Evolutionary conservation across 2,329 filamentous ascomycete genomes (phyloP).

Genomic region (Rutstroemia sp.): DNA sequence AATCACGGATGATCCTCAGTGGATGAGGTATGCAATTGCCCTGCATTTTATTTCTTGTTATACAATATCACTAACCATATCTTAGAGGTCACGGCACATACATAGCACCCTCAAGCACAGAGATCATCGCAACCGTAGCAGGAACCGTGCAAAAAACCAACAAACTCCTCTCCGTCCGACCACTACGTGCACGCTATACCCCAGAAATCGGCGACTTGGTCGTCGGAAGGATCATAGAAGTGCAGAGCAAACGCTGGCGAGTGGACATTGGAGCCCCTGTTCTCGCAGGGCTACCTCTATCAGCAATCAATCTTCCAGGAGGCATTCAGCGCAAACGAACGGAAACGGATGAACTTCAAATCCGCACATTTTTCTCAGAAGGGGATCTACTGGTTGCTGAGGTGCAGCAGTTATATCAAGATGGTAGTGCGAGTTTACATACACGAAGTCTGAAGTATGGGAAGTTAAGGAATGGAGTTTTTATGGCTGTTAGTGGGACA

Average conservation of each 20-base stretch:
- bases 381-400: constrained; percentile 91
- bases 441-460: constrained; percentile 89
- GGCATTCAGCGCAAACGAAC: constrained; percentile 87
- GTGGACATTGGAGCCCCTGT: constrained; percentile 88
- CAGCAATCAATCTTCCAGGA: constrained; percentile 88
- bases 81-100: constrained; percentile 87
- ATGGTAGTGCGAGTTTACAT: constrained; percentile 82
- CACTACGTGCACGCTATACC: constrained; percentile 84
- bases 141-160: constrained; percentile 90
- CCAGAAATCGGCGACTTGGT: constrained; percentile 96
- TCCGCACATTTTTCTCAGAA: constrained; percentile 93
- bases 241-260: constrained; percentile 89
- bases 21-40: constrained; percentile 62
- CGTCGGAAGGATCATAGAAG: constrained; percentile 86
- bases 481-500: constrained; percentile 72
- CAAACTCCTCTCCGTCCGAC: constrained; percentile 87
- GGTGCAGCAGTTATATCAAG: constrained; percentile 80
- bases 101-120: constrained; percentile 50
- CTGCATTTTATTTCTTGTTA: background rate
- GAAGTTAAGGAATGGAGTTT: constrained; percentile 89
- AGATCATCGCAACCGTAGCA: constrained; percentile 84
- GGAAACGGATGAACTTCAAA: constrained; percentile 93
- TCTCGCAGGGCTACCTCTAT: constrained; percentile 77
- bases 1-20: constrained; percentile 88
- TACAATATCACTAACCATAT: constrained; percentile 14